phyloP scores from a whole-genome alignment of 805 yeast species.

The Ogataea nonfermentans region DNA sequence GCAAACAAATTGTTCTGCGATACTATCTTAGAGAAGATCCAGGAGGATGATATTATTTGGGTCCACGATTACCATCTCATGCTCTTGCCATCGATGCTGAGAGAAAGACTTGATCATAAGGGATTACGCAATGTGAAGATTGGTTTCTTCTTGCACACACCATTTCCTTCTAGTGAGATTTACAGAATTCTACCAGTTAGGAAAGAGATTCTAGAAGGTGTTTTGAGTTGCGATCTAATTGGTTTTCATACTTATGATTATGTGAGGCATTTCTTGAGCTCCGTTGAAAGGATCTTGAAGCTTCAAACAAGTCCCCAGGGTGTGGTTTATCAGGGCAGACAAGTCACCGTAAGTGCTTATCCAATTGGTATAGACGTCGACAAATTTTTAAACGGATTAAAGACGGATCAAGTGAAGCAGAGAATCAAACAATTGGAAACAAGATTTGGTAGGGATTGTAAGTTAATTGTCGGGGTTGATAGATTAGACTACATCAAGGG shows the following conservation, averaged over 20 bases:
- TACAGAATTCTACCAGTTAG: conserved; percentile 95
- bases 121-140: conserved; percentile 58
- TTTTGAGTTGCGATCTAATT: conserved; percentile 86
- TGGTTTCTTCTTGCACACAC: conserved; percentile 96
- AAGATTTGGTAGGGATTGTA: conserved; percentile 68
- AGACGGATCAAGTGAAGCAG: conserved; percentile 56
- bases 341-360: conserved; percentile 89
- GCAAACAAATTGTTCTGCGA: conserved; percentile 84
- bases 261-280: conserved; percentile 90
- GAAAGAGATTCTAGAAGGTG: conserved; percentile 87
- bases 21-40: conserved; percentile 63
- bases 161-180: conserved; percentile 96
- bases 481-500: conserved; percentile 96
- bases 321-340: conserved; percentile 70
- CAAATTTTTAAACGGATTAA: conserved; percentile 77
- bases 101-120: conserved; percentile 53
- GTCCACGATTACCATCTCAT: conserved; percentile 97
- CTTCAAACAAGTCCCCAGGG: conserved; percentile 90
- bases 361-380: conserved; percentile 99
- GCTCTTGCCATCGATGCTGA: conserved; percentile 87
- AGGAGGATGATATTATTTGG: conserved; percentile 91
- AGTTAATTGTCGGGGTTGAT: conserved; percentile 95
- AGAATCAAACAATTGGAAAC: conserved; percentile 61
- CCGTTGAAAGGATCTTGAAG: conserved; percentile 80
- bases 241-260: conserved; percentile 99